Conservation (phyloP, 345 rosid genomes). For the Psidium guajava region DNA sequence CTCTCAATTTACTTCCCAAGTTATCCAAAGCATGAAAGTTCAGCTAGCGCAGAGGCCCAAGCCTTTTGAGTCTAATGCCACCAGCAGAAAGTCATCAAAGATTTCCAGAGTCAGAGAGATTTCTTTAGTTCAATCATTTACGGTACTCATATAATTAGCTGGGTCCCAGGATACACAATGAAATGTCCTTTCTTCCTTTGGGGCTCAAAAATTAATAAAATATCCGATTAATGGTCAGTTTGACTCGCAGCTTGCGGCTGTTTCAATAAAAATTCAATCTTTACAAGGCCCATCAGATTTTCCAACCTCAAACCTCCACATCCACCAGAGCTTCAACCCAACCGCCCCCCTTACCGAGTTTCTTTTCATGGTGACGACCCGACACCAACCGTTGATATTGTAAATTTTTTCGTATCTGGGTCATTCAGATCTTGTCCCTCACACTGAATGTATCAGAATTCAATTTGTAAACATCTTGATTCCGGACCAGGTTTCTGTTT, state of each 20-base stretch:
- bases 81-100: neutral
- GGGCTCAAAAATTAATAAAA: neutral
- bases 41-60: neutral
- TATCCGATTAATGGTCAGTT: neutral
- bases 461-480: neutral
- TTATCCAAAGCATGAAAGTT: neutral
- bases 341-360: neutral
- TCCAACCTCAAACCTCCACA: neutral
- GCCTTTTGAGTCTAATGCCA: neutral
- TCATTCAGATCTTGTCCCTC: neutral
- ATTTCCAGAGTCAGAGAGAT: neutral
- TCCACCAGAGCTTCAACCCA: neutral
- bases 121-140: neutral
- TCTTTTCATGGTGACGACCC: neutral
- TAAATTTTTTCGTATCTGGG: neutral
- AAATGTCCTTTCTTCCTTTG: neutral
- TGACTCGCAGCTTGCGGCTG: neutral
- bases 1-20: neutral
- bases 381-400: neutral
- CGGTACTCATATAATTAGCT: neutral
- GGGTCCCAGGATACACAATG: neutral
- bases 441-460: neutral
- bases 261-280: neutral
- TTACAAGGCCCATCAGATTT: neutral
- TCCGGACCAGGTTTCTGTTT: neutral